Base-by-base conservation (phyloP, 1,139 yeast genomes). In the Kodamaea fungicola region DNA sequence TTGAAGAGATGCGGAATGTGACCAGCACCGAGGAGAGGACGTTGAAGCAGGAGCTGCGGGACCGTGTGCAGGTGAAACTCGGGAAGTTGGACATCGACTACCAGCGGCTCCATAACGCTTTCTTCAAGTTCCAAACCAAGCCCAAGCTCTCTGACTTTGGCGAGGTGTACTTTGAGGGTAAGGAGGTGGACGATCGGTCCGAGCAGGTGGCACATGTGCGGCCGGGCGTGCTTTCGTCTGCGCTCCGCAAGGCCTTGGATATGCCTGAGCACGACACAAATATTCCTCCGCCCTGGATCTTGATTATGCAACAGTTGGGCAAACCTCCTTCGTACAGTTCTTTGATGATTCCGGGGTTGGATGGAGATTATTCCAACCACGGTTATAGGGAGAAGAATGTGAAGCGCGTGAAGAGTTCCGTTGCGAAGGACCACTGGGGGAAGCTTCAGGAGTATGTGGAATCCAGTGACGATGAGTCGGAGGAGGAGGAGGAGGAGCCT, bases 61-160 rank as follows among this genome's bases (percentile, higher is more conserved):
- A 86, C 41, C 71, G 85, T 38, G 95, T 90, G 0, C 96, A 88
- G 55, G 97, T 97, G 0, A 88, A 87, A 55, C 70, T 88, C 78
- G 96, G 96, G 1, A 71, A 80, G 40, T 62, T 92, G 22, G 98
- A 92, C 59, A 76, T 92, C 26, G 97, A 92, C 57, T 90, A 85
- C 55, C 83, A 77, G 44, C 84, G 82, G 47, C 61, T 92, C 22
- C 81, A 89, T 53, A 85, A 87, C 55, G 96, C 97, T 0, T 90
- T 92, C 52, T 92, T 87, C 71, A 82, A 83, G 54, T 68, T 74
- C 49, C 95, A 87, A 52, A 74, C 83, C 26, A 82, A 79, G 49
- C 97, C 97, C 0, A 67, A 73, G 34, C 48, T 89, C 38, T 71
- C 76, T 24, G 70, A 67, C 2, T 82, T 70, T 61, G 97, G 97